A percentile compares a stretch with the other conserved stretches of the same genome.
Conservation (phyloP, 345 rosid species). For the Hibiscus tridactylites region DNA sequence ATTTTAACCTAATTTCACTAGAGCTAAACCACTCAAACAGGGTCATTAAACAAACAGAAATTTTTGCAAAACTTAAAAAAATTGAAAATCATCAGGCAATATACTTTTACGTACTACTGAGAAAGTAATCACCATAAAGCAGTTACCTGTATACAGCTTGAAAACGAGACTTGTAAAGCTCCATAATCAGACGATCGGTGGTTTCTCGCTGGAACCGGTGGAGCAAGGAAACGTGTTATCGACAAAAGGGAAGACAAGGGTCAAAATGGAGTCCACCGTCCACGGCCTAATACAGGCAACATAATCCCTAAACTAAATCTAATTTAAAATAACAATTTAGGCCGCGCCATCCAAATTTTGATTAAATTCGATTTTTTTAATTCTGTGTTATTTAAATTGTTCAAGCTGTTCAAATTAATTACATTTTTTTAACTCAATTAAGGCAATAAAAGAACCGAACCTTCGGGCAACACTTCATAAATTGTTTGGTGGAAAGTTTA, state of each 20-base stretch:
- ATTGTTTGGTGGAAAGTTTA: no score
- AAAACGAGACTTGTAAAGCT: background rate
- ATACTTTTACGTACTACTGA: background rate
- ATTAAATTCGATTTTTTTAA: no score
- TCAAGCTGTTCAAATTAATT: no score
- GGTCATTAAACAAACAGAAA: background rate
- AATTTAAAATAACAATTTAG: no score
- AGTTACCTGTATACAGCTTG: background rate
- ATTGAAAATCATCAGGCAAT: background rate
- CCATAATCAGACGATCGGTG: no score
- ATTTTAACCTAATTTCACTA: background rate
- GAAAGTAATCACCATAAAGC: background rate
- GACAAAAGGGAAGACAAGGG: background rate
- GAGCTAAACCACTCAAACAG: background rate
- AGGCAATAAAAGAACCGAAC: no score
- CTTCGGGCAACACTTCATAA: no score
- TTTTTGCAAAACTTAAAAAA: background rate
- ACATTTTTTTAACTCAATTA: no score
- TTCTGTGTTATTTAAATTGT: no score
- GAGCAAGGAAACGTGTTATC: background rate
- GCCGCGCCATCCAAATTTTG: no score
- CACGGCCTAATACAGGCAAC: background rate
- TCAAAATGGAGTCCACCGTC: background rate
- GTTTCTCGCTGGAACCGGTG: background rate
- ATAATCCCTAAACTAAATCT: background rate